Conservation (phyloP, 2,329 filamentous ascomycete genomes). For the Annulohypoxylon truncatum region DNA sequence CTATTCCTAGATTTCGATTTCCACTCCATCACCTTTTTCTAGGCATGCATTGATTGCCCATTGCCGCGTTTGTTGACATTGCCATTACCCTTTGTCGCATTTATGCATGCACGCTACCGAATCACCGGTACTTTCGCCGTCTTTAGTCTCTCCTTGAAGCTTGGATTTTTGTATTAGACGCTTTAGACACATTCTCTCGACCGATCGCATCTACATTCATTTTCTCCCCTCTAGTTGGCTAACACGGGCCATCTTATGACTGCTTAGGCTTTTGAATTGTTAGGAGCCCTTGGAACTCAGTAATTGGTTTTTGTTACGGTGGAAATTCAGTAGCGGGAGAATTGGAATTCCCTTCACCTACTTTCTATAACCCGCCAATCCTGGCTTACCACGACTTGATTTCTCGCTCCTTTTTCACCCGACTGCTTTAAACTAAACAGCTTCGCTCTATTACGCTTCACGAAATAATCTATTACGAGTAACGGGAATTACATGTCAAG, state of each 20-base stretch:
- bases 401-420: neutral
- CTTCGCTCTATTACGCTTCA: slow-evolving; percentile 28
- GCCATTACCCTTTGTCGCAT: slow-evolving; percentile 28
- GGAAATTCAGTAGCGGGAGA: slow-evolving; percentile 7
- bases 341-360: slow-evolving; percentile 28
- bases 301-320: slow-evolving; percentile 7
- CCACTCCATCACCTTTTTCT: slow-evolving; percentile 23
- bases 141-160: slow-evolving; percentile 32
- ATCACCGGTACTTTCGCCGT: slow-evolving; percentile 23
- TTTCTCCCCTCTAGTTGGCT: slow-evolving; percentile 5
- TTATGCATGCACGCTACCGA: slow-evolving; percentile 32
- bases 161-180: slow-evolving; percentile 29
- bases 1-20: slow-evolving; percentile 11
- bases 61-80: slow-evolving; percentile 41
- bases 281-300: neutral
- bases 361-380: slow-evolving; percentile 31
- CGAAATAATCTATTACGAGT: slow-evolving; percentile 34
- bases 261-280: slow-evolving; percentile 3
- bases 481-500: slow-evolving; percentile 31
- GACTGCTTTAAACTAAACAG: slow-evolving; percentile 3
- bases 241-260: slow-evolving; percentile 5
- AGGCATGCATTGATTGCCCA: slow-evolving; percentile 40
- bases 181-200: slow-evolving; percentile 12
- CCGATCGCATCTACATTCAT: slow-evolving; percentile 20
- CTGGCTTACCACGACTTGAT: slow-evolving; percentile 17